These are phyloP conservation scores for Colletotrichum destructivum DNA, from an alignment of 2,329 filamentous ascomycete genomes.

Conservation along the genomic window DNA sequence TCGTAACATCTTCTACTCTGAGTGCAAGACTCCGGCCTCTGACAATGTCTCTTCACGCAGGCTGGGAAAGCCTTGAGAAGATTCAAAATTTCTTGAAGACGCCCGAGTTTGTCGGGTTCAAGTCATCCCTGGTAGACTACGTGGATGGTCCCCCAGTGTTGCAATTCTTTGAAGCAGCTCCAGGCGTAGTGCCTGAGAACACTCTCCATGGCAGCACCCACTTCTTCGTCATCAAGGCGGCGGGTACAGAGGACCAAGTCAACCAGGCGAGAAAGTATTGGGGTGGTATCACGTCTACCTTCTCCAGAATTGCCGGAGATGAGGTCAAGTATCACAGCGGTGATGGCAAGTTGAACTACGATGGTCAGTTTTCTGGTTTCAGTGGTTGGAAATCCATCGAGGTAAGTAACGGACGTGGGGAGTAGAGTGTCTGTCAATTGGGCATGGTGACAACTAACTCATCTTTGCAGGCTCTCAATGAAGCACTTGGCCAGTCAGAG, in stretches of 20 bases:
- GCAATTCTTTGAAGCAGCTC: constrained; percentile 19
- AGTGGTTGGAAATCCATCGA: constrained; percentile 26
- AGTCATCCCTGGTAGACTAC: background rate
- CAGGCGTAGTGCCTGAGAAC: background rate
- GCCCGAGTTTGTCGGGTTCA: constrained; percentile 10
- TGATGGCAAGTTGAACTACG: background rate
- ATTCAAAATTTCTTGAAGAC: background rate
- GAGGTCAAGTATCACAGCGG: constrained; percentile 10
- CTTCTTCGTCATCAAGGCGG: constrained; percentile 27
- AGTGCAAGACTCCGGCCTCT: background rate
- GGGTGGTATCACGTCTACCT: constrained; percentile 1
- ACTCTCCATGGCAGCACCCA: constrained; percentile 15
- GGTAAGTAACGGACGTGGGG: background rate
- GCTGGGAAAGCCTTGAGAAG: constrained; percentile 17
- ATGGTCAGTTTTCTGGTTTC: constrained; percentile 20
- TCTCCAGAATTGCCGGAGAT: background rate
- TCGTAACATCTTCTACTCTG: too few species aligned
- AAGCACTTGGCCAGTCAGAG: background rate
- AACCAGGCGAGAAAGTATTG: background rate
- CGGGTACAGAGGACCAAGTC: background rate
- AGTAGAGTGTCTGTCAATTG: too few species aligned
- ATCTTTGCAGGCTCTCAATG: background rate
- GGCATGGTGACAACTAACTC: background rate
- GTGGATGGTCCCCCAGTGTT: background rate
- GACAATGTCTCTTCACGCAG: background rate